These are phyloP conservation scores for Fusarium beomiforme DNA, from an alignment of 2,329 filamentous ascomycete species.

Conservation along the genomic window DNA sequence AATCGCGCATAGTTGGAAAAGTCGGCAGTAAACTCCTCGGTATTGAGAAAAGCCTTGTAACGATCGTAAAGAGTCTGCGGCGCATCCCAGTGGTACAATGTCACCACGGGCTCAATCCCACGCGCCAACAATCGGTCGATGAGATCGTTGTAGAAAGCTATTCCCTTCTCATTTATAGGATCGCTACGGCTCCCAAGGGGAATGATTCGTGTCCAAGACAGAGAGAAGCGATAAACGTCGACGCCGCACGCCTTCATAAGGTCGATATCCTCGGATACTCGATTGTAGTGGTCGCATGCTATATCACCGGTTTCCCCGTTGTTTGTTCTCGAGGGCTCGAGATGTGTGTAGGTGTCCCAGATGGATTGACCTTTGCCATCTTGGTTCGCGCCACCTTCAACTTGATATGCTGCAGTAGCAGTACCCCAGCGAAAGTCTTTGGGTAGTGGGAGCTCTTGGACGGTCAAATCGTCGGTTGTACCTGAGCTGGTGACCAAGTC, in stretches of 20 bases:
- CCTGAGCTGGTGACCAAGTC: neutral
- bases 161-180: neutral
- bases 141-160: constrained; percentile 1
- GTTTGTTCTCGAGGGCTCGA: constrained; percentile 29
- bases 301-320: constrained; percentile 54
- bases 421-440: constrained; percentile 50
- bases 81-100: neutral
- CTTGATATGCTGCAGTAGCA: constrained; percentile 51
- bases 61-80: neutral
- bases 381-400: constrained; percentile 48
- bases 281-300: constrained; percentile 51
- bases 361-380: constrained; percentile 51
- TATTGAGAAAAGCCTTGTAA: neutral
- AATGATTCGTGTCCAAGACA: constrained; percentile 71
- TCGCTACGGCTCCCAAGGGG: constrained; percentile 52
- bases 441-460: constrained; percentile 39
- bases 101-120: neutral
- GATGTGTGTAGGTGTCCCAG: constrained; percentile 29
- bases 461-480: neutral
- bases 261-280: constrained; percentile 61
- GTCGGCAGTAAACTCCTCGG: neutral
- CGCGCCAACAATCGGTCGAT: neutral
- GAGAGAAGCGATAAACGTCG: constrained; percentile 68
- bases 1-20: neutral
- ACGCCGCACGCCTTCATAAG: constrained; percentile 65